Evolutionary conservation across 2,329 filamentous ascomycete species (phyloP).

Genomic region (Xylaria sp.): DNA sequence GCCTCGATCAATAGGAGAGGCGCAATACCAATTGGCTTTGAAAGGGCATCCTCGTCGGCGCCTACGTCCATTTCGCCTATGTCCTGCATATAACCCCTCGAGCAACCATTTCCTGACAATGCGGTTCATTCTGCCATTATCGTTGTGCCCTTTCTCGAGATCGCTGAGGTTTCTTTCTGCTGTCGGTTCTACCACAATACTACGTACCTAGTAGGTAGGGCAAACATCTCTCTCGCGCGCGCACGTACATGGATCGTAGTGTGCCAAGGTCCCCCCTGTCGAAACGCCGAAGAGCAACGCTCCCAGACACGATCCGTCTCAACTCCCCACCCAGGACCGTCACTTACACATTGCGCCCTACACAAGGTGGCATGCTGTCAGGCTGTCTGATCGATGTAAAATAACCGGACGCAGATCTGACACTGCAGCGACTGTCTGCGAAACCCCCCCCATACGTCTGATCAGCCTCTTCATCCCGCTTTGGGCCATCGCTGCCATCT

Average conservation of each 20-base stretch:
- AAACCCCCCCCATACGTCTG: conserved; percentile 53
- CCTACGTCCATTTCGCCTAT: conserved; percentile 16
- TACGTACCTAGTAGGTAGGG: neutral
- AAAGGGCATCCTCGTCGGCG: conserved; percentile 21
- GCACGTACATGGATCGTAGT: conserved; percentile 6
- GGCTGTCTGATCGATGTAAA: conserved; percentile 34
- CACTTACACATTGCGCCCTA: conserved; percentile 1
- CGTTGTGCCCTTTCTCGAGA: conserved; percentile 11
- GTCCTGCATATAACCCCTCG: conserved; percentile 25
- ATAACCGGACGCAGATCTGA: conserved; percentile 39
- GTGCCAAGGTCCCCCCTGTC: conserved; percentile 37
- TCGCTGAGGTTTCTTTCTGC: conserved; percentile 1
- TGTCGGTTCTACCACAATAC: neutral
- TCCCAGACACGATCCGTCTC: conserved; percentile 51
- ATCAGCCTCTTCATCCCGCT: conserved; percentile 36
- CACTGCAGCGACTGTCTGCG: conserved; percentile 42
- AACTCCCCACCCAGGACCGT: conserved; percentile 33
- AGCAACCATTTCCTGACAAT: conserved; percentile 15
- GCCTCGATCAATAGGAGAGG: conserved; percentile 7
- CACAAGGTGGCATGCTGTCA: conserved; percentile 26
- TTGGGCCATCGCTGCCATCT: conserved; percentile 21
- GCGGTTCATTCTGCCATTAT: conserved; percentile 19
- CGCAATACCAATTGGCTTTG: conserved; percentile 26
- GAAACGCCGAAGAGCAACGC: conserved; percentile 37
- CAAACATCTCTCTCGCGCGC: too few relatives aligned